Evolutionary conservation across 176 grass and related monocot genomes (phyloP), one percentile per base, ranked within the genome.

Genomic region (Elymus sibiricus): DNA sequence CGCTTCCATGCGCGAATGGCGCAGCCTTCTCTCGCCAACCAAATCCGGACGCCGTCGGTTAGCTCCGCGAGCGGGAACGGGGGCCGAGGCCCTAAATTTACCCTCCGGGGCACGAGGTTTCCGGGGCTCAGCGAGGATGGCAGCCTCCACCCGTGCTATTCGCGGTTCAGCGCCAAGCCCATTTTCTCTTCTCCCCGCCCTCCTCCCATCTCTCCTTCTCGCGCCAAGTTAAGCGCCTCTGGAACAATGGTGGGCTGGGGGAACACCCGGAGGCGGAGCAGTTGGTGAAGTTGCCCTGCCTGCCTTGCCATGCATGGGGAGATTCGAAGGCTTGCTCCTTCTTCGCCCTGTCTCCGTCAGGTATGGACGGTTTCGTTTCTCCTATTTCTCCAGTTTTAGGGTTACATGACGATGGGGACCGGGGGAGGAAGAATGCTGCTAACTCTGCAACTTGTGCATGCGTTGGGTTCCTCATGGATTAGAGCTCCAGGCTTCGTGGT

Each of bases 301-400:
- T 34, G 32, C 32, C 32, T 3, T 34, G 32, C 32, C 32, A 34
- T 34, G 32, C 56, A 86, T 83, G 83, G 19, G 29, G 29, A 76
- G 26, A 86, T 82, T 86, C 72, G 70, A 55, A 64, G 88, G 6
- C n/a, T 16, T 74, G 82, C 82, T 56, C 64, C 40, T 72, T 78
- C 56, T 25, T 53, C 64, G 4, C 32, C 24, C 24, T 17, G 51
- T 22, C 70, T 53, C 31, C 64, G 24, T 83, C 73, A 13, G 88
- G 88, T 86, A 83, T 42, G 56, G 24, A 58, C 14, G 34, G 40
- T 64, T 17, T 34, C 72, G 43, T 29, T 22, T 46, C 43, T 46
- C 43, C 15, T 4, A 14, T 58, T 58, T 75, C 16, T 9, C 3
- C 71, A 47, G 12, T 7, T 43, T 5, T 19, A 3, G 25, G 19